Conservation (phyloP, 352 stramenopile genomes). For the Chrysophaeum taylorii region DNA sequence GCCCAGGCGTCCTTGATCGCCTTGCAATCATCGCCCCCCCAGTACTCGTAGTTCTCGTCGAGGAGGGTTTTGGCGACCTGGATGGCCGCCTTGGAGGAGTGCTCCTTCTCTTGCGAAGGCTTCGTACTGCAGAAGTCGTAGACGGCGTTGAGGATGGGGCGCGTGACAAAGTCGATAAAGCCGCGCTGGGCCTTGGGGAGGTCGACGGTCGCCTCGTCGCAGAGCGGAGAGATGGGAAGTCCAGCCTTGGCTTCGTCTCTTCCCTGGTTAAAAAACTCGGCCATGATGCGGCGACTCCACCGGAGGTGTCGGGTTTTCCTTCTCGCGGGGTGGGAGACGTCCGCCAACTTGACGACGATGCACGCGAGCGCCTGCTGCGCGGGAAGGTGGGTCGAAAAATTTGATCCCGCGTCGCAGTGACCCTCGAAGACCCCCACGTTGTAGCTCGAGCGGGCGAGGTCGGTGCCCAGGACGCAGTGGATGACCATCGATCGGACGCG, state of each 20-base stretch:
- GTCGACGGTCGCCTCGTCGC: conserved; percentile 57
- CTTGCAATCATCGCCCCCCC: no score
- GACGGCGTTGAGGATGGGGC: not conserved
- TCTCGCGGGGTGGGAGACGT: not conserved
- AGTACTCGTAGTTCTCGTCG: no score
- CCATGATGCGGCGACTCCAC: conserved; percentile 80
- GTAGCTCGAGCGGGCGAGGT: conserved; percentile 8
- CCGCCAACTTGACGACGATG: conserved; percentile 2
- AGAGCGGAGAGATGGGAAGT: conserved; percentile 76
- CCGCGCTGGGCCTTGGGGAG: not conserved
- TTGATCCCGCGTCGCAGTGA: not conserved
- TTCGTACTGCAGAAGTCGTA: conserved; percentile 3
- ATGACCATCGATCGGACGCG: conserved; percentile 22
- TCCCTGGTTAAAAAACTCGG: conserved; percentile 89
- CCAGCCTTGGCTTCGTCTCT: conserved; percentile 78
- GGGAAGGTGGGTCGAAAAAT: not conserved
- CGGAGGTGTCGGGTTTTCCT: conserved; percentile 5
- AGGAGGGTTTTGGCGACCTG: no score
- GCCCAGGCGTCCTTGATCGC: no score
- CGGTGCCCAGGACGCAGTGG: conserved; percentile 27
- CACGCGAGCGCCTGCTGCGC: not conserved
- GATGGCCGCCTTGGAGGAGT: no score
- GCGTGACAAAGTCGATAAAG: conserved; percentile 10
- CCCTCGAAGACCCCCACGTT: not conserved
- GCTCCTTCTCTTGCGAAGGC: no score